These are phyloP conservation scores for Maudiozyma barnettii DNA, from an alignment of 805 yeast species.

Conservation along the genomic window DNA sequence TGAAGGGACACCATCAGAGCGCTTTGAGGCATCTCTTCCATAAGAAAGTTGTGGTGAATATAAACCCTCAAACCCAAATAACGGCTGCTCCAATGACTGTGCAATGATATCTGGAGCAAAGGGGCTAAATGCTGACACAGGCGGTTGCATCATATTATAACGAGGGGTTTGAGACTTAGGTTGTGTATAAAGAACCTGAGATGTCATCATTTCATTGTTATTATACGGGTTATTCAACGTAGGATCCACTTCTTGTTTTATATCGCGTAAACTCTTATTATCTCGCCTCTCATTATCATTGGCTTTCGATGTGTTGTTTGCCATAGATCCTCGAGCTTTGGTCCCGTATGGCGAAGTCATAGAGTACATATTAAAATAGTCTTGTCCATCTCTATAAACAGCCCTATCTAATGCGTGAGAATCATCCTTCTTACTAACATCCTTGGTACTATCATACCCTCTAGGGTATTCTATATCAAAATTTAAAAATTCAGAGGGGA, in stretches of 20 bases:
- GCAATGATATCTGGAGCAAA: slow-evolving; percentile 5
- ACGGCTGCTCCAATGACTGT: slow-evolving; percentile 8
- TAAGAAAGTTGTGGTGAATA: slow-evolving; percentile 6
- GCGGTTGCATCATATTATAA: slow-evolving; percentile 1
- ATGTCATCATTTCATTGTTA: background rate
- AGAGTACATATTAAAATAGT: background rate
- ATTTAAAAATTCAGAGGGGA: slow-evolving; percentile 61
- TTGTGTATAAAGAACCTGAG: background rate
- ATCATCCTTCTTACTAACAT: background rate
- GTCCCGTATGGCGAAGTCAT: background rate
- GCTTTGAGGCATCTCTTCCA: slow-evolving; percentile 1
- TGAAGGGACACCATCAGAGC: slow-evolving; percentile 5
- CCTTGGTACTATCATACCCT: background rate
- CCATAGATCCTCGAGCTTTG: background rate
- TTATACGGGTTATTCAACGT: background rate
- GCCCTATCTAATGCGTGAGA: background rate
- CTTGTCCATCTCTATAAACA: background rate
- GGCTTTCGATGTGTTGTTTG: background rate
- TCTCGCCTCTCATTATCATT: no score
- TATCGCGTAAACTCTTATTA: no score
- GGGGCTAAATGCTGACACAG: slow-evolving; percentile 2
- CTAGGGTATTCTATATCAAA: slow-evolving; percentile 32
- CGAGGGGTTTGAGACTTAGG: background rate
- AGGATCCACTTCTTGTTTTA: no score
- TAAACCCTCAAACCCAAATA: slow-evolving; percentile 6